phyloP scores from a whole-genome alignment of 73 alveolate genomes.

The Strombidium stylifer region DNA sequence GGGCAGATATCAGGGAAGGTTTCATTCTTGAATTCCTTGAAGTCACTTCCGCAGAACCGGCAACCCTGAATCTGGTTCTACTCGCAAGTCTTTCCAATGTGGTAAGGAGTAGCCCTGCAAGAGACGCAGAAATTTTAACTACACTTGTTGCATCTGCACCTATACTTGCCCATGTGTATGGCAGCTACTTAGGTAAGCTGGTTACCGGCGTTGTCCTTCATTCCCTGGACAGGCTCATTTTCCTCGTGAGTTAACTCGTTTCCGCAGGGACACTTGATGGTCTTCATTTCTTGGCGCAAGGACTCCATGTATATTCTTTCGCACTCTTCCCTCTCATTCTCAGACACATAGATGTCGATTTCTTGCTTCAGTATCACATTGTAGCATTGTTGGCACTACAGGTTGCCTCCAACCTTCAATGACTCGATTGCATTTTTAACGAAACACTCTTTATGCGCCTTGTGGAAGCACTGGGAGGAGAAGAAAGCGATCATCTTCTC shows the following conservation, averaged over 20 bases:
- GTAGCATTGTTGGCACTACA: constrained; percentile 53
- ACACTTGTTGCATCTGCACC: constrained; percentile 64
- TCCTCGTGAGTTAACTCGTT: constrained; percentile 49
- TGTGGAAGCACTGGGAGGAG: constrained; percentile 36
- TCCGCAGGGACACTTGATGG: constrained; percentile 25
- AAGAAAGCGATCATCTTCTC: too few relatives aligned
- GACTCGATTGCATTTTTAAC: not conserved
- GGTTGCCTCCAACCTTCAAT: not conserved
- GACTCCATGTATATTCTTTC: constrained; percentile 3
- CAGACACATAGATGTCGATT: constrained; percentile 48
- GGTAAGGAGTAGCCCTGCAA: constrained; percentile 68
- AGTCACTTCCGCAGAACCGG: constrained; percentile 52
- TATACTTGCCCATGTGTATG: constrained; percentile 57
- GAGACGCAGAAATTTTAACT: constrained; percentile 44
- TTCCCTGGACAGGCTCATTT: constrained; percentile 54
- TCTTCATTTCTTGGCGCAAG: not conserved
- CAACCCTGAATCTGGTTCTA: constrained; percentile 49
- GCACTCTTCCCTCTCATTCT: constrained; percentile 52
- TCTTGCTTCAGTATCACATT: constrained; percentile 41
- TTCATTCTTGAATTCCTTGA: constrained; percentile 18
- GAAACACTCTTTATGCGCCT: constrained; percentile 40
- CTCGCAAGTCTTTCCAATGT: constrained; percentile 66
- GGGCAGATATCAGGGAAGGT: constrained; percentile 60
- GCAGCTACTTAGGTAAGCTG: constrained; percentile 42
- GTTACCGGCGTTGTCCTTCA: constrained; percentile 38